These are phyloP conservation scores for Rhytidhysteron rufulum DNA, from an alignment of 2,329 filamentous ascomycete species.

Conservation along the genomic window DNA sequence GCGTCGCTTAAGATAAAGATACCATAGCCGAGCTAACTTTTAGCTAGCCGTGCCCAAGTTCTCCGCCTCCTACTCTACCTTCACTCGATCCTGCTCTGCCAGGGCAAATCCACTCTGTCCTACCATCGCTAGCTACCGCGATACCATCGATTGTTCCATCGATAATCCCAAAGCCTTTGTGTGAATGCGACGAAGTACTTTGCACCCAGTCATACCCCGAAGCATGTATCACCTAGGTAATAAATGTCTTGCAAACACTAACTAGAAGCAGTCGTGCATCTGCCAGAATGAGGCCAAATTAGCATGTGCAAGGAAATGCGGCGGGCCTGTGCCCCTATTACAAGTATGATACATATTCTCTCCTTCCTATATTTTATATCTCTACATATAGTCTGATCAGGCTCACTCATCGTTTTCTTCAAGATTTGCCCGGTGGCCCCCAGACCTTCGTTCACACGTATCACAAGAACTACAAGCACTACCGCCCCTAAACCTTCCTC, in stretches of 20 bases:
- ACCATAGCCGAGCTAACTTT: too few species aligned
- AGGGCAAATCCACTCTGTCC: not conserved
- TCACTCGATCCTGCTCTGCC: not conserved
- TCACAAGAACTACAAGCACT: conserved; percentile 1
- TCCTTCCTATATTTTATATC: conserved; percentile 2
- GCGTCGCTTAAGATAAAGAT: too few species aligned
- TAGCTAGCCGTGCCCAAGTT: conserved; percentile 11
- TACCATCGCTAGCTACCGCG: conserved; percentile 2
- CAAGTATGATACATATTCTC: conserved; percentile 6
- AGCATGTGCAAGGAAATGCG: conserved; percentile 25
- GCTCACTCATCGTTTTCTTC: too few species aligned
- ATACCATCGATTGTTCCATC: too few species aligned
- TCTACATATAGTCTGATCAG: conserved; percentile 8
- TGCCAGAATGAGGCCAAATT: conserved; percentile 21
- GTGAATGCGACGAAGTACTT: conserved; percentile 16
- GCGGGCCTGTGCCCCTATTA: conserved; percentile 15
- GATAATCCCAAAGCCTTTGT: conserved; percentile 10
- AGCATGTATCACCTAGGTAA: not conserved
- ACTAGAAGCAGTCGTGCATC: conserved; percentile 18
- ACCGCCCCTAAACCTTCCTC: conserved; percentile 4
- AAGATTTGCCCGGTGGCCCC: too few species aligned
- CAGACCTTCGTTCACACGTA: too few species aligned
- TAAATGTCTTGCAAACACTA: not conserved
- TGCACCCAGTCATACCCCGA: conserved; percentile 22
- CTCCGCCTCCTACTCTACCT: conserved; percentile 1